Evolutionary conservation across 2,329 filamentous ascomycete genomes (phyloP).

Genomic region (Ophiobolus disseminans): DNA sequence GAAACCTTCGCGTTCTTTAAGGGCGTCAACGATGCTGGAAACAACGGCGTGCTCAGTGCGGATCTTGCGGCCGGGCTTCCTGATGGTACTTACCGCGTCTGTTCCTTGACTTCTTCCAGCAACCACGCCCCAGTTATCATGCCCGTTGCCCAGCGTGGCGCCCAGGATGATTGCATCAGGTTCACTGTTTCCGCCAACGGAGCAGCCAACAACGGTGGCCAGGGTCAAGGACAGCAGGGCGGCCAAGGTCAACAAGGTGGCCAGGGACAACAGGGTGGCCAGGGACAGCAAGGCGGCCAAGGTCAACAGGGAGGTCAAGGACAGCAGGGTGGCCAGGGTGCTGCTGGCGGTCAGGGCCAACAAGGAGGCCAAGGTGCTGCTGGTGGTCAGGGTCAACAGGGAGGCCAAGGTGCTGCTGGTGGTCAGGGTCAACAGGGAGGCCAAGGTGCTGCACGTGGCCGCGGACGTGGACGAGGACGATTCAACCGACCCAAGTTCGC

Average conservation of each 20-base stretch:
- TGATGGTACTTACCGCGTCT: slow-evolving; percentile 59
- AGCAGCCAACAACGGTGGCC: slow-evolving; percentile 8
- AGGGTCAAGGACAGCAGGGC: background rate
- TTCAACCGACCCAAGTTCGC: slow-evolving; percentile 40
- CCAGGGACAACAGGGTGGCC: slow-evolving; percentile 1
- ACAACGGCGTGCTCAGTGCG: slow-evolving; percentile 56
- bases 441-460: slow-evolving; percentile 11
- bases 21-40: slow-evolving; percentile 62
- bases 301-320: slow-evolving; percentile 5
- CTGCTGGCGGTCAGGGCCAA: slow-evolving; percentile 9
- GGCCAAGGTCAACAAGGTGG: slow-evolving; percentile 4
- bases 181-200: slow-evolving; percentile 51
- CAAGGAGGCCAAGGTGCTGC: slow-evolving; percentile 8
- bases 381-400: slow-evolving; percentile 2
- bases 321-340: slow-evolving; percentile 5
- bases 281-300: slow-evolving; percentile 3
- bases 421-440: slow-evolving; percentile 13
- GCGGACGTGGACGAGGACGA: slow-evolving; percentile 29
- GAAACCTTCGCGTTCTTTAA: slow-evolving; percentile 64
- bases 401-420: slow-evolving; percentile 9
- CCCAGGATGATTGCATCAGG: slow-evolving; percentile 61
- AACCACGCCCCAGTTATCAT: slow-evolving; percentile 66
- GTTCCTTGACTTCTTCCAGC: slow-evolving; percentile 58
- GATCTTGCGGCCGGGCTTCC: slow-evolving; percentile 57
- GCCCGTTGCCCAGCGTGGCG: slow-evolving; percentile 63